Conservation (phyloP, 805 yeast genomes). For the Vanderwaltozyma tropicalis region DNA sequence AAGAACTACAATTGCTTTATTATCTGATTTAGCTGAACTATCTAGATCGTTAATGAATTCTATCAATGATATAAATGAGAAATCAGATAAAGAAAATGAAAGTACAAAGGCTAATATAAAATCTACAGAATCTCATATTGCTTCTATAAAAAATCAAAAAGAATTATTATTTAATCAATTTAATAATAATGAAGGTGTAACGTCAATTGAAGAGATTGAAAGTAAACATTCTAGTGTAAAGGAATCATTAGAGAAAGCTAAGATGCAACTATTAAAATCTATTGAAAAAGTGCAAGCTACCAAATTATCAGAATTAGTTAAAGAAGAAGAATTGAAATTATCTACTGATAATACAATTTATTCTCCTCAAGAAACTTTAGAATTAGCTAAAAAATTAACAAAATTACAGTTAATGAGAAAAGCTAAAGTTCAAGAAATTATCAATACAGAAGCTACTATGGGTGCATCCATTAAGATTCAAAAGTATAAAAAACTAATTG, state of each 20-base stretch:
- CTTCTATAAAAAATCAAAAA: neutral
- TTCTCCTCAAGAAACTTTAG: constrained; percentile 8
- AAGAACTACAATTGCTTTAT: neutral
- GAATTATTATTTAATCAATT: neutral
- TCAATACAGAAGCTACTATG: constrained; percentile 37
- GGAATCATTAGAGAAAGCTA: constrained; percentile 5
- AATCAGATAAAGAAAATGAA: neutral
- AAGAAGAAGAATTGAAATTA: constrained; percentile 37
- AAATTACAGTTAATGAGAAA: constrained; percentile 44
- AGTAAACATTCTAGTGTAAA: neutral
- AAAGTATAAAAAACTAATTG: constrained; percentile 73
- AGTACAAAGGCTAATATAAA: neutral
- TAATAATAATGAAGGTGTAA: neutral
- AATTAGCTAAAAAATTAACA: constrained; percentile 31
- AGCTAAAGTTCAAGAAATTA: constrained; percentile 36
- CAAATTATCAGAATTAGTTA: constrained; percentile 46
- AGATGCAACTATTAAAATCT: constrained; percentile 16
- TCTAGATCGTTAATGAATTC: neutral
- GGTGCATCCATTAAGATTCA: constrained; percentile 49
- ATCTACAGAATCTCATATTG: neutral
- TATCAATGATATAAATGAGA: neutral
- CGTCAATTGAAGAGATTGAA: neutral
- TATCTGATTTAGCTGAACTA: neutral
- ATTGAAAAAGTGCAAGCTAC: constrained; percentile 58
- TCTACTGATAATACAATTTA: constrained; percentile 2